Evolutionary conservation across 2,329 filamentous ascomycete species (phyloP).

Genomic region (Fonsecaea nubica): DNA sequence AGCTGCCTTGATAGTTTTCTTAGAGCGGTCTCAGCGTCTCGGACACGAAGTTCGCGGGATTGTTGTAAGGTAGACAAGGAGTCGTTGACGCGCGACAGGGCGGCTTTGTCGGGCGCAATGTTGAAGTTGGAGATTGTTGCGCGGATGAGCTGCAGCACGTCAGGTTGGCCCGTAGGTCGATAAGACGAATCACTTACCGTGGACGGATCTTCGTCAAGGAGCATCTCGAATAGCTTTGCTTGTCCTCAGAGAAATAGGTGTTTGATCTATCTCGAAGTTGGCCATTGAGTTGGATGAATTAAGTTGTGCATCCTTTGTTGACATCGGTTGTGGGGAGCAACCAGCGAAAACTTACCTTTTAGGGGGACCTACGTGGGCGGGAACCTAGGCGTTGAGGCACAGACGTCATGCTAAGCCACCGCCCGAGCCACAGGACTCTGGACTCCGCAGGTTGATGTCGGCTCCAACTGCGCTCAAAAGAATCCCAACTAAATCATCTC

Average conservation of each 20-base stretch:
- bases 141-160: conserved; percentile 73
- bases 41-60: conserved; percentile 78
- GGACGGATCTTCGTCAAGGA: conserved; percentile 92
- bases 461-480: not conserved
- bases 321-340: conserved; percentile 31
- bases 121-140: conserved; percentile 96
- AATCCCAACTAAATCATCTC: not conserved
- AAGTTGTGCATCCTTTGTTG: not conserved
- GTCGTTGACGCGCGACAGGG: conserved; percentile 81
- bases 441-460: too few relatives aligned
- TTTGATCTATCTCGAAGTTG: not conserved
- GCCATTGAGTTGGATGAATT: not conserved
- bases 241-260: not conserved
- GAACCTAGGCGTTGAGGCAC: not conserved
- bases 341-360: not conserved
- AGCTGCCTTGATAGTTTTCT: conserved; percentile 78
- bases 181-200: conserved; percentile 62
- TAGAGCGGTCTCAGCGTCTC: conserved; percentile 70
- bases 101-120: conserved; percentile 83
- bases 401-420: conserved; percentile 24
- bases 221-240: conserved; percentile 61
- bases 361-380: too few relatives aligned
- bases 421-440: conserved; percentile 21
- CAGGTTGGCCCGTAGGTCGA: conserved; percentile 12
- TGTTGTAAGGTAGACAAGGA: conserved; percentile 83